phyloP scores from a whole-genome alignment of 306 rosid genomes.

The Quercus mongolica region DNA sequence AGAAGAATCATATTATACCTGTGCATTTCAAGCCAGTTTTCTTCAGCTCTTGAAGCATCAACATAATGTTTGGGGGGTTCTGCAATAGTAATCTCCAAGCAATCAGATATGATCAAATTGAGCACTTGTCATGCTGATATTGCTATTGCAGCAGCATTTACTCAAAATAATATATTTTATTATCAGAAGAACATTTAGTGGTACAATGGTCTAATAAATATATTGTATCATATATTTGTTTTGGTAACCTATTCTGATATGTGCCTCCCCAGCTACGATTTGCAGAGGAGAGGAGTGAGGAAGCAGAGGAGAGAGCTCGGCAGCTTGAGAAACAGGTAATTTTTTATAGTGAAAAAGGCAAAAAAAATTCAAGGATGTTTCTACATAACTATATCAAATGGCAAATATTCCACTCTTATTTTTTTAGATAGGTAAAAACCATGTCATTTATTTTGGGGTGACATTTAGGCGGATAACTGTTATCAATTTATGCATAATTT shows the following conservation, averaged over 20 bases:
- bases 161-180: not conserved
- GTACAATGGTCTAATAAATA: slow-evolving; percentile 2
- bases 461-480: not conserved
- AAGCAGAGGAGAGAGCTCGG: slow-evolving; percentile 81
- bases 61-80: slow-evolving; percentile 7
- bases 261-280: slow-evolving; percentile 86
- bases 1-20: slow-evolving; percentile 1
- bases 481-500: not conserved
- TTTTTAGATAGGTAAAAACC: not conserved
- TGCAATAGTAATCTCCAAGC: not conserved
- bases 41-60: not conserved
- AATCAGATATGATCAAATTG: slow-evolving; percentile 12
- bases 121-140: not conserved
- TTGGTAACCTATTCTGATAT: slow-evolving; percentile 35
- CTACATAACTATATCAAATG: not conserved
- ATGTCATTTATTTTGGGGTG: not conserved
- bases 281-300: slow-evolving; percentile 87
- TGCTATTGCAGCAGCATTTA: slow-evolving; percentile 14
- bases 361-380: not conserved
- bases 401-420: not conserved
- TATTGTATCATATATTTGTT: slow-evolving; percentile 1
- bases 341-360: not conserved
- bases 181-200: not conserved
- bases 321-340: slow-evolving; percentile 94
- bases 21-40: not conserved